Conservation (phyloP, 768 basidiomycete species). For the Trametes cubensis region DNA sequence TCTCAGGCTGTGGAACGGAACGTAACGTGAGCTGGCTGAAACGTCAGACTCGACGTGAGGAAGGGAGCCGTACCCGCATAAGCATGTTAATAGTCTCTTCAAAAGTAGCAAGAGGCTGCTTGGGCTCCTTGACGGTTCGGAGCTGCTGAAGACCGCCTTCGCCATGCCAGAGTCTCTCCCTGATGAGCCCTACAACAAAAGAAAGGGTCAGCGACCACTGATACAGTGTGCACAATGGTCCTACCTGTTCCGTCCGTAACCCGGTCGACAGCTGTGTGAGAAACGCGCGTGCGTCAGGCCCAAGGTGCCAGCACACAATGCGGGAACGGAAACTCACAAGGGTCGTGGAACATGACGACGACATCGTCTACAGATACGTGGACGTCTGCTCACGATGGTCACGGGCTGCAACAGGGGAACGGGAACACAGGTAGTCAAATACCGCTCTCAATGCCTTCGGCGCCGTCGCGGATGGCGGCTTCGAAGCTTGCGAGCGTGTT, state of each 20-base stretch:
- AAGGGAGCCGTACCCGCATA: slow-evolving; percentile 61
- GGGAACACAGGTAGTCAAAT: slow-evolving; percentile 43
- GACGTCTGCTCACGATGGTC: slow-evolving; percentile 77
- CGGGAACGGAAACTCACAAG: slow-evolving; percentile 47
- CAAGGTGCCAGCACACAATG: neutral
- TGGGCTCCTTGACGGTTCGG: slow-evolving; percentile 77
- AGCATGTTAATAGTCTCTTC: slow-evolving; percentile 77
- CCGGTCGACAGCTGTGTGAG: slow-evolving; percentile 56
- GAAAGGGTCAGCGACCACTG: slow-evolving; percentile 12
- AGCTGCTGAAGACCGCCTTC: slow-evolving; percentile 68
- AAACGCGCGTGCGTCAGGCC: neutral
- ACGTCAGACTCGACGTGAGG: neutral
- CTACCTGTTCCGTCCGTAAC: slow-evolving; percentile 79
- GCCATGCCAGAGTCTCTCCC: slow-evolving; percentile 52
- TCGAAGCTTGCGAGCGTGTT: slow-evolving; percentile 96
- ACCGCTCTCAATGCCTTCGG: slow-evolving; percentile 98
- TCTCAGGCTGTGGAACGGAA: slow-evolving; percentile 56
- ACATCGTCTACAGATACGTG: slow-evolving; percentile 86
- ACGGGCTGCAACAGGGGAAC: slow-evolving; percentile 41
- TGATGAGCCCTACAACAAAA: slow-evolving; percentile 52
- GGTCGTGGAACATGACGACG: slow-evolving; percentile 96
- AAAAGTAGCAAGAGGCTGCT: slow-evolving; percentile 91
- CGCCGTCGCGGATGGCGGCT: slow-evolving; percentile 92
- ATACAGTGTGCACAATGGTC: neutral
- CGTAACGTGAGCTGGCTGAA: neutral